phyloP scores from a whole-genome alignment of 768 basidiomycete species.

The Pleurotus citrinopileatus region DNA sequence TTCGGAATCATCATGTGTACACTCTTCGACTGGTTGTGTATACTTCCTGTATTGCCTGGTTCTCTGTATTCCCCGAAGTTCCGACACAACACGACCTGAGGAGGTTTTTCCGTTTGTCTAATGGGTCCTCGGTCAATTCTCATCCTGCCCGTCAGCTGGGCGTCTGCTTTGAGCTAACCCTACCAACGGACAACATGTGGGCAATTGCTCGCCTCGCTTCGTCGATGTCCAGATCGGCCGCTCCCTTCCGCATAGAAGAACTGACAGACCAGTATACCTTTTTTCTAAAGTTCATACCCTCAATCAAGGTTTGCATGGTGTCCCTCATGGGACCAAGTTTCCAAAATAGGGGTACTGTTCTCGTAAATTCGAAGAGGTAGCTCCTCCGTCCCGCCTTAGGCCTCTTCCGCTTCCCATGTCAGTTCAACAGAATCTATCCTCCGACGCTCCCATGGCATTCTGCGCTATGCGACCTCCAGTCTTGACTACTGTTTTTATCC shows the following conservation, averaged over 20 bases:
- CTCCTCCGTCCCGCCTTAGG: neutral
- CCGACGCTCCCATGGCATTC: neutral
- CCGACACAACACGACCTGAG: no score
- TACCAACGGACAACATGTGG: neutral
- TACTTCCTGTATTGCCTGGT: neutral
- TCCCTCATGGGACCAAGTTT: neutral
- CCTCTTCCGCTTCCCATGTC: neutral
- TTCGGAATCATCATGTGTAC: neutral
- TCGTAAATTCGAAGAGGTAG: neutral
- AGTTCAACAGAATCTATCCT: neutral
- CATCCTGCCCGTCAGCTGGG: neutral
- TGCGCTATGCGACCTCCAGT: neutral
- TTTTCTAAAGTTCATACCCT: neutral
- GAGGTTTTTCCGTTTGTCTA: no score
- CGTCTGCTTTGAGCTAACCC: neutral
- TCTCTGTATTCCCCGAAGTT: no score
- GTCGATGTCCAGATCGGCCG: neutral
- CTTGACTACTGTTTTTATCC: neutral
- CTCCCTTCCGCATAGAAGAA: neutral
- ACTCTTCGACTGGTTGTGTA: neutral
- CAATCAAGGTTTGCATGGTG: neutral
- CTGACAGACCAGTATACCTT: neutral
- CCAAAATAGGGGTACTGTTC: neutral
- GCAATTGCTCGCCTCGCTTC: neutral
- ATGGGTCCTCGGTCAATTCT: no score